phyloP scores from a whole-genome alignment of 2,329 filamentous ascomycete genomes.

The Cladosporium sp. region DNA sequence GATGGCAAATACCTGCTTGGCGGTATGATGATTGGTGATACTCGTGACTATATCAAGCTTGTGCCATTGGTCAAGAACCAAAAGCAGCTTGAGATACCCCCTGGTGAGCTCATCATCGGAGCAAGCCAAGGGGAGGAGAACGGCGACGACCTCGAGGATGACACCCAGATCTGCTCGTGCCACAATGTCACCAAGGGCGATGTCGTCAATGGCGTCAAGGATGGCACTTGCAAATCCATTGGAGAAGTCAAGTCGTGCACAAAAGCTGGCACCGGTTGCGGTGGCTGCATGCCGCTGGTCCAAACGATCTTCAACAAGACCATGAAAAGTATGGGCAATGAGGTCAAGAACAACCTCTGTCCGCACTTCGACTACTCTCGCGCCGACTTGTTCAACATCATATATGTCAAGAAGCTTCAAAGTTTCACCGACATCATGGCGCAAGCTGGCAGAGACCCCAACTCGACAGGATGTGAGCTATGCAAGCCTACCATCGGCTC shows the following conservation, averaged over 20 bases:
- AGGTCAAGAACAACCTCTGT: slow-evolving; percentile 83
- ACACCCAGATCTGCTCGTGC: slow-evolving; percentile 87
- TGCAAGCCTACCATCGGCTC: slow-evolving; percentile 81
- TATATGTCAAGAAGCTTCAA: slow-evolving; percentile 73
- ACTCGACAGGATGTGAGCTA: slow-evolving; percentile 75
- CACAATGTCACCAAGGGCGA: slow-evolving; percentile 90
- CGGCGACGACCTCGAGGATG: slow-evolving; percentile 73
- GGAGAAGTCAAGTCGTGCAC: slow-evolving; percentile 84
- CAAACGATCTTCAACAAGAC: slow-evolving; percentile 87
- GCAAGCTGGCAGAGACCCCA: slow-evolving; percentile 65
- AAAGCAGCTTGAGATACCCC: slow-evolving; percentile 72
- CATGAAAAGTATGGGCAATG: slow-evolving; percentile 78
- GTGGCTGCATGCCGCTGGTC: slow-evolving; percentile 83
- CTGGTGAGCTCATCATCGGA: slow-evolving; percentile 78
- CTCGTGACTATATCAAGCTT: slow-evolving; percentile 82
- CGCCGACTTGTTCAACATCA: slow-evolving; percentile 84
- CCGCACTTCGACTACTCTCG: slow-evolving; percentile 79
- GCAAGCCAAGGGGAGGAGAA: slow-evolving; percentile 70
- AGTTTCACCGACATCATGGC: slow-evolving; percentile 74
- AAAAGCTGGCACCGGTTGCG: slow-evolving; percentile 86
- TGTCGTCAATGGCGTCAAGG: slow-evolving; percentile 66
- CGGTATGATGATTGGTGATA: slow-evolving; percentile 98
- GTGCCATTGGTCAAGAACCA: slow-evolving; percentile 83
- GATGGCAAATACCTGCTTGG: slow-evolving; percentile 87
- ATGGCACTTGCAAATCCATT: slow-evolving; percentile 75